Percentiles rank a stretch among this genome's conserved stretches.
phyloP scores from a whole-genome alignment of 192 early-diverging fungal species.

The Backusella circina region DNA sequence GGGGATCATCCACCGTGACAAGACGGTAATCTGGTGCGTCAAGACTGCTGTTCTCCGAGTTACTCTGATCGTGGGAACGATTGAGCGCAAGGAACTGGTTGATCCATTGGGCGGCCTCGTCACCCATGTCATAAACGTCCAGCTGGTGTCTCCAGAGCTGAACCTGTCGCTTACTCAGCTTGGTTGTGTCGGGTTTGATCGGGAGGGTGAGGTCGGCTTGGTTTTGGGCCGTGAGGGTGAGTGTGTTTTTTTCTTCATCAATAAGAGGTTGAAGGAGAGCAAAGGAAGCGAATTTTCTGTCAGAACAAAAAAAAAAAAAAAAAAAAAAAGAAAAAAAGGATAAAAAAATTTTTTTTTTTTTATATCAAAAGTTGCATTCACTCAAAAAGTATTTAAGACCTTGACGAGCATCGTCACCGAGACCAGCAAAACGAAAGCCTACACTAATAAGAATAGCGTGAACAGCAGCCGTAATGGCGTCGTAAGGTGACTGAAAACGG shows the following conservation, averaged over 20 bases:
- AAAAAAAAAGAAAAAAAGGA: too few relatives aligned
- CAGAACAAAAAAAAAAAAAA: too few relatives aligned
- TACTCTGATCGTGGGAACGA: slow-evolving; percentile 1
- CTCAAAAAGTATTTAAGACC: too few relatives aligned
- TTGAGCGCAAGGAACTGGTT: slow-evolving; percentile 27
- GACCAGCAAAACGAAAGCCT: slow-evolving; percentile 58
- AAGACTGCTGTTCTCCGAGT: neutral
- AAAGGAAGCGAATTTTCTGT: slow-evolving; percentile 28
- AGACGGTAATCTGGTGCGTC: neutral
- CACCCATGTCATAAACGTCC: slow-evolving; percentile 59
- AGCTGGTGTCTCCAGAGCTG: slow-evolving; percentile 40
- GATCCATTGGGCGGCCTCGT: slow-evolving; percentile 58
- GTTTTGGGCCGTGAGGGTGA: slow-evolving; percentile 8
- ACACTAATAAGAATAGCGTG: slow-evolving; percentile 61
- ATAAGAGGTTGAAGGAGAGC: slow-evolving; percentile 19
- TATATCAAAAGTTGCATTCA: too few relatives aligned
- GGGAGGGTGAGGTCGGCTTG: slow-evolving; percentile 14
- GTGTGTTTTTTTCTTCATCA: neutral
- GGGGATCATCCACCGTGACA: slow-evolving; percentile 19
- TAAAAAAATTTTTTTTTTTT: neutral
- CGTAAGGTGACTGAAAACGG: slow-evolving; percentile 36
- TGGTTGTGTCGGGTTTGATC: slow-evolving; percentile 15
- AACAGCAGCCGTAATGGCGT: slow-evolving; percentile 44
- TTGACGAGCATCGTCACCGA: slow-evolving; percentile 53
- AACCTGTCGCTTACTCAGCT: slow-evolving; percentile 20